phyloP scores from a whole-genome alignment of 2,329 filamentous ascomycete species.

The Coniella lustricola region DNA sequence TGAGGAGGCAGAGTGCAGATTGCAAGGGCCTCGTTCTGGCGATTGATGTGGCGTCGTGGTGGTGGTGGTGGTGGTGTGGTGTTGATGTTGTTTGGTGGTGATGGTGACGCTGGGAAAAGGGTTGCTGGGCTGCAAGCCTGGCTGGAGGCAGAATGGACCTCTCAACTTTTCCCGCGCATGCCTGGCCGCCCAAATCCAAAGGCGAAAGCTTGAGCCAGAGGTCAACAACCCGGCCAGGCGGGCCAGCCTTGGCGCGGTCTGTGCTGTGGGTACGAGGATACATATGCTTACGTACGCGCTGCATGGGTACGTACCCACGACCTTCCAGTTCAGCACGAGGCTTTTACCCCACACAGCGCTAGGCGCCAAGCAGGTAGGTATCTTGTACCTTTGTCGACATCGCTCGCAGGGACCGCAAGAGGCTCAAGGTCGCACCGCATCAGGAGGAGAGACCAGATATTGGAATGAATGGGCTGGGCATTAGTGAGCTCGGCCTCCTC shows the following conservation, averaged over 20 bases:
- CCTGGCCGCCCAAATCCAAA: background rate
- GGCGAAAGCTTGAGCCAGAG: too few relatives aligned
- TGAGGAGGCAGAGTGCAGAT: background rate
- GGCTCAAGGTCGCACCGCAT: too few relatives aligned
- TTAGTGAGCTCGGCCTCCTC: too few relatives aligned
- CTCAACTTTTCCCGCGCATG: slow-evolving; percentile 20
- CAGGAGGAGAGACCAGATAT: too few relatives aligned
- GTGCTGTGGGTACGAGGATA: background rate
- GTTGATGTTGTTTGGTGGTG: background rate
- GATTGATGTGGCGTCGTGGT: too few relatives aligned
- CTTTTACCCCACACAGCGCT: slow-evolving; percentile 16
- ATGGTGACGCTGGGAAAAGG: slow-evolving; percentile 16
- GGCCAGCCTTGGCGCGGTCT: slow-evolving; percentile 3
- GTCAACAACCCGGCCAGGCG: background rate
- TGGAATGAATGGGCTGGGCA: too few relatives aligned
- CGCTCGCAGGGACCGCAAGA: too few relatives aligned
- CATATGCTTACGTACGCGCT: slow-evolving; percentile 18
- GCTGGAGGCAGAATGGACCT: slow-evolving; percentile 18
- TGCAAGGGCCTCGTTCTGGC: background rate
- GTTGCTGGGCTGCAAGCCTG: slow-evolving; percentile 21
- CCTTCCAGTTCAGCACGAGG: slow-evolving; percentile 2
- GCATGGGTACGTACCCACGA: too few relatives aligned
- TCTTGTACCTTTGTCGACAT: too few relatives aligned
- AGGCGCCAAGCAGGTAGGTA: slow-evolving; percentile 2
- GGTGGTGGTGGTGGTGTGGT: background rate